Evolutionary conservation across 495 filamentous ascomycete genomes (phyloP).

Genomic region (Penicillium pulvis): DNA sequence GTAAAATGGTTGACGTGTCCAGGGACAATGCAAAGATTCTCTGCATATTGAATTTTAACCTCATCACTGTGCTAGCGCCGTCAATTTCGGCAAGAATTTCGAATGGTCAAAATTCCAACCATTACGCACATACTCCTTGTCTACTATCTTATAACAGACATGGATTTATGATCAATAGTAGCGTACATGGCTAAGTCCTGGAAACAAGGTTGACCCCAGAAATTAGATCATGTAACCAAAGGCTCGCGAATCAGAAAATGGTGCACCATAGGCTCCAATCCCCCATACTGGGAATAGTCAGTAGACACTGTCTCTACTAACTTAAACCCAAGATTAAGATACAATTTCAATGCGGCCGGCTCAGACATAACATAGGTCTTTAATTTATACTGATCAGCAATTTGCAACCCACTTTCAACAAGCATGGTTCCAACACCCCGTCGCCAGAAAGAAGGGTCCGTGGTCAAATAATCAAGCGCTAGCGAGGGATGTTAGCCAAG

Average conservation of each 20-base stretch:
- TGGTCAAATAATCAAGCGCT: constrained; percentile 17
- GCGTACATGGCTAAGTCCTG: no score
- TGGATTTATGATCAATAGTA: no score
- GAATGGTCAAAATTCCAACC: no score
- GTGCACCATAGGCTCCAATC: constrained; percentile 6
- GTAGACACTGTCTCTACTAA: constrained; percentile 15
- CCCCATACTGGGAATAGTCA: constrained; percentile 18
- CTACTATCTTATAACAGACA: no score
- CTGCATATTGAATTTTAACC: neutral
- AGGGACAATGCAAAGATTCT: no score
- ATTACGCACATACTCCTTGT: no score
- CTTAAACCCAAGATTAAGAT: constrained; percentile 19
- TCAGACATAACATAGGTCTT: constrained; percentile 25
- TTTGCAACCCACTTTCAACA: constrained; percentile 16
- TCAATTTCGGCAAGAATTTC: no score
- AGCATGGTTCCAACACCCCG: constrained; percentile 19
- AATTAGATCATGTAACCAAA: neutral
- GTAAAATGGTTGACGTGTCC: no score
- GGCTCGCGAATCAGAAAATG: constrained; percentile 5
- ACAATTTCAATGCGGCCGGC: constrained; percentile 20
- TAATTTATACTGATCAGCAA: constrained; percentile 15
- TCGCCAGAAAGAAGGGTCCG: constrained; percentile 18
- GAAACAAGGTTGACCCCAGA: no score
- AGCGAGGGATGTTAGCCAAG: neutral
- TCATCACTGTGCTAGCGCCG: no score